Evolutionary conservation across 495 filamentous ascomycete species (phyloP).

Genomic region (Penicillium macrosclerotiorum): DNA sequence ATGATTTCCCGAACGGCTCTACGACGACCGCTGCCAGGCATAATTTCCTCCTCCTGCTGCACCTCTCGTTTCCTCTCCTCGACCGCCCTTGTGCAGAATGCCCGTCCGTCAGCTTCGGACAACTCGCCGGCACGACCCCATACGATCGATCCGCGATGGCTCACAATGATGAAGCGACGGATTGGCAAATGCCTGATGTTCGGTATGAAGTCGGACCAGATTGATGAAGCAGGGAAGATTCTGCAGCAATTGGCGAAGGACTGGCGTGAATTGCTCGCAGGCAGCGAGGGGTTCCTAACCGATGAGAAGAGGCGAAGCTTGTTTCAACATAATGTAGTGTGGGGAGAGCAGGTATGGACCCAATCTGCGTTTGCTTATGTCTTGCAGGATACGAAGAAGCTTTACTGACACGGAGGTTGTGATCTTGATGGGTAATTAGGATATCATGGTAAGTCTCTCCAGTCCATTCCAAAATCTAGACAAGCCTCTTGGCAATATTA

Average conservation of each 20-base stretch:
- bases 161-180: slow-evolving; percentile 67
- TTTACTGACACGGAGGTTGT: slow-evolving; percentile 10
- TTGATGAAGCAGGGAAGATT: slow-evolving; percentile 58
- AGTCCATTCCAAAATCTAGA: too few species aligned
- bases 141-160: slow-evolving; percentile 62
- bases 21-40: slow-evolving; percentile 18
- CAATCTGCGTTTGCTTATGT: background rate
- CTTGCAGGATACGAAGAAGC: background rate
- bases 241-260: slow-evolving; percentile 62
- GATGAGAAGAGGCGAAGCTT: slow-evolving; percentile 62
- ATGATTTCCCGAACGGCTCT: slow-evolving; percentile 22
- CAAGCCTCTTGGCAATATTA: too few species aligned
- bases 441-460: slow-evolving; percentile 52
- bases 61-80: slow-evolving; percentile 22
- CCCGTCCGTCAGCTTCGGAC: slow-evolving; percentile 6
- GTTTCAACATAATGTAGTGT: slow-evolving; percentile 70
- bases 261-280: slow-evolving; percentile 76
- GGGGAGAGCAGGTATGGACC: slow-evolving; percentile 81
- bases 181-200: slow-evolving; percentile 85
- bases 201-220: slow-evolving; percentile 62
- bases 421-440: slow-evolving; percentile 39
- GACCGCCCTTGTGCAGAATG: slow-evolving; percentile 17
- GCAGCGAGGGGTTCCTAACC: slow-evolving; percentile 79
- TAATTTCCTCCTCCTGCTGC: background rate
- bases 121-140: slow-evolving; percentile 29